Base-by-base conservation (phyloP, 2,329 filamentous ascomycete genomes). In the Cucurbitaria berberidis region DNA sequence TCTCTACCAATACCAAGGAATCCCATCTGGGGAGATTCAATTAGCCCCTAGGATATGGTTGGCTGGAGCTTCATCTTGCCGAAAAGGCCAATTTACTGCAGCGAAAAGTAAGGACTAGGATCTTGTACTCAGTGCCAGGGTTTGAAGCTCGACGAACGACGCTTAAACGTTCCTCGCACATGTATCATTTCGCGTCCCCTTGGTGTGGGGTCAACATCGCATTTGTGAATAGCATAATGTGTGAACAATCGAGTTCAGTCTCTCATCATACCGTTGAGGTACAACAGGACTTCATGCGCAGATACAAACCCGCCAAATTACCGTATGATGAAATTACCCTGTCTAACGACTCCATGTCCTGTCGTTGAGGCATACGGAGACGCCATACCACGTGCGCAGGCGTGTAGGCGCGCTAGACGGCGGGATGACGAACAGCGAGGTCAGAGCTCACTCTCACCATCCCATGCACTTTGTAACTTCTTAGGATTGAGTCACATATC, bases 1-100 rank as follows among this genome's bases (percentile, higher is more conserved):
- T n/a, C n/a, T n/a, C n/a, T n/a, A n/a, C n/a, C n/a, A n/a, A n/a
- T n/a, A n/a, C n/a, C n/a, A n/a, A 21, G 19, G 19, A 39, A 24
- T 19, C 35, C 30, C 45, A 49, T 48, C 49, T 35, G 47, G 18
- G 35, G 32, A 35, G 51, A 48, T 57, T 54, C 47, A 57, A 54
- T 57, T 57, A 57, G 32, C 42, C 22, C n/a, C 42, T 21, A 45
- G 44, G 44, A 27, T 46, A 22, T 39, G 21, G 32, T 46, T 46
- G 32, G 32, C 21, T 29, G 43, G 21, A 38, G 18, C 18, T 30
- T 16, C 42, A n/a, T 22, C 36, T 19, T 40, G 36, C 22, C n/a
- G n/a, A n/a, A n/a, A n/a, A n/a, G n/a, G n/a, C n/a, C n/a, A n/a
- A n/a, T n/a, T n/a, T n/a, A n/a, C n/a, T n/a, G n/a, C n/a, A n/a